Evolutionary conservation across 2,329 filamentous ascomycete species (phyloP), one percentile per base, ranked within the genome.

Genomic region (Byssoonygena ceratinophila): DNA sequence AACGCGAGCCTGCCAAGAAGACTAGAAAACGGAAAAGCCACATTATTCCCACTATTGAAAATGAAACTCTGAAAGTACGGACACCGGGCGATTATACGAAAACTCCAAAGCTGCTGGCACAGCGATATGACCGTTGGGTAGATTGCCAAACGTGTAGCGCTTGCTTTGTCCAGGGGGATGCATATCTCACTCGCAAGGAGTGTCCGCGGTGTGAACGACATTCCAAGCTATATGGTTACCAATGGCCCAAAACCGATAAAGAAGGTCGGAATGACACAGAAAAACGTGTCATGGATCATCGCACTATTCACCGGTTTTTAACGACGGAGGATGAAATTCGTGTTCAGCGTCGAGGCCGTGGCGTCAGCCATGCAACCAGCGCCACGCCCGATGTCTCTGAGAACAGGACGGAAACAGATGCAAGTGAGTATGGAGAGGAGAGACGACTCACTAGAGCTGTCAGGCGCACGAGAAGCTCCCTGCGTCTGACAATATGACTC

Each of bases 201-300:
- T 98, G 92, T 66, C 90, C 88, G 3, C 81, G 92, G 5, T 98
- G 92, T 67, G 92, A 98, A 71, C 81, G 92, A 0, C 92, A 98
- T 64, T 94, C 87, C 14, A 97, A 94, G 71, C 73, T 98, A 0
- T 98, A 97, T 65, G 94, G 94, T 0, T 96, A 86, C 64, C 76
- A 85, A 53, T 98, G 92, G 92, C 92, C 92, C 4, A 96, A 98
- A 73, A 97, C 92, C 0, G 85, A 95, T 55, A 84, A 77, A 56
- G 81, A 84, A 23, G 87, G 87, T 0, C 80, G 81, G 14, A 68
- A 78, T 18, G 92, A 97, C 64, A 82, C 79, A 7, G 77, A 81
- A 57, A 74, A 81, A 59, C 68, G 81, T 4, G 74, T 94, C 0
- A 75, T 92, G 55, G 91, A 97, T 64, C 90, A 96, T 64, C 77